Evolutionary conservation across 805 yeast species (phyloP), one percentile per base, ranked within the genome.

Genomic region (Tetrapisispora iriomotensis): DNA sequence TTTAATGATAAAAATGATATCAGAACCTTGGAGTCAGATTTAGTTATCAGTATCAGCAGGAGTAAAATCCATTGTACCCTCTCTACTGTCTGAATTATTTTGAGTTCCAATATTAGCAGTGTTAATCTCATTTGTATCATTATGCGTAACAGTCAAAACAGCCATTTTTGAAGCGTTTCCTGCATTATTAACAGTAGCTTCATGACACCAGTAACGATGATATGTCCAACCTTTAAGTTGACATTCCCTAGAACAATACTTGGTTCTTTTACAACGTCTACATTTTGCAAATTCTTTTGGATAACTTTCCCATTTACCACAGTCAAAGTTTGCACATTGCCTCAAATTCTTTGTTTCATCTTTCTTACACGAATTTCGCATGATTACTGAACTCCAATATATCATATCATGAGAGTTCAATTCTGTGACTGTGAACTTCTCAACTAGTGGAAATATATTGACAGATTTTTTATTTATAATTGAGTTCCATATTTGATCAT

Each of bases 351-450:
- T 72, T 31, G 71, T 60, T 54, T 88, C 96, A 58, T 90, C 92
- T 53, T 88, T 79, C 41, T 96, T 74, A 57, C 96, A 90, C 1
- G 95, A 87, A 60, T 92, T 92, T 40, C 97, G 71, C 88, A 92
- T 92, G 29, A 88, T 86, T n/a, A 90, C 95, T 3, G 95, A 92
- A 2, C 96, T 85, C 98, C 98, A 90, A 61, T 88, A 87, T 49
- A 82, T 80, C 68, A 87, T 77, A 49, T 88, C 96, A 31, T 79
- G 74, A 3, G 85, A 76, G 48, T 81, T 75, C 34, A 69, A 64
- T 38, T 72, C 68, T 40, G 71, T 70, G 15, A 75, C 73, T 0
- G 97, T 90, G 57, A 85, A 90, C 58, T 83, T 79, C 60, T 90
- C 98, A 28, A 90, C 96, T 48, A 90, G 63, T 8, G 95, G 95